Base-by-base conservation (phyloP, 495 filamentous ascomycete genomes). In the Podospora comata region DNA sequence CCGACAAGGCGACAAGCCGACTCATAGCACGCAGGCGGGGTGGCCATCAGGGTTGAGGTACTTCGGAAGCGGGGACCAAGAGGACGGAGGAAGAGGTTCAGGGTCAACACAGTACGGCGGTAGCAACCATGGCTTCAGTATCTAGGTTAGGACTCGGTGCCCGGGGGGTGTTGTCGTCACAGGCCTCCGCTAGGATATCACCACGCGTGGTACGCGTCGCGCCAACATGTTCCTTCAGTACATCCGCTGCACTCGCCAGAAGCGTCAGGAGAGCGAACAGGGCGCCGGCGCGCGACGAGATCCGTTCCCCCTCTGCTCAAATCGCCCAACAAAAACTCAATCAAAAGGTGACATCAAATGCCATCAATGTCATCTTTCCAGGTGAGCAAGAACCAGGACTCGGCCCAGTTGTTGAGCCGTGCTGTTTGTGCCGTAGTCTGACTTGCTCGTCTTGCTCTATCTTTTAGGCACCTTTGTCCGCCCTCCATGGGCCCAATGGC, bases 381-480 rank as follows among this genome's bases (percentile, higher is more conserved):
- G 71, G 71, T 73, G 55, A 58, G 55, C 55, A 19, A 26, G 23
- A 26, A 20, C 11, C 55, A 19, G n/a, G 18, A 58, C 59, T 11
- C 59, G 59, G 2, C 5, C 23, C 59, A 48, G 7, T 11, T 5
- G 39, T 9, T 13, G 39, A 48, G 39, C 39, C 39, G 13, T 16
- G 9, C 9, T 48, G 39, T 48, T 27, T 26, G 15, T n/a, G 0
- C 59, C 59, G 28, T 53, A 20, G 30, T 16, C 27, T 39, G 30
- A 20, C 30, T 48, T 26, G 27, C n/a, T 48, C 19, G 34, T 32
- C 59, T 61, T 30, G 26, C 27, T 20, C n/a, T 56, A 13, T 32
- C 26, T 15, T 6, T 28, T 54, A 76, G 75, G 68, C n/a, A 77
- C 75, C 19, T 72, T 77, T 28, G 56, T 78, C 54, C 30, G 67